phyloP scores from a whole-genome alignment of 495 filamentous ascomycete species.

The Hypoxylon lienhwacheense region DNA sequence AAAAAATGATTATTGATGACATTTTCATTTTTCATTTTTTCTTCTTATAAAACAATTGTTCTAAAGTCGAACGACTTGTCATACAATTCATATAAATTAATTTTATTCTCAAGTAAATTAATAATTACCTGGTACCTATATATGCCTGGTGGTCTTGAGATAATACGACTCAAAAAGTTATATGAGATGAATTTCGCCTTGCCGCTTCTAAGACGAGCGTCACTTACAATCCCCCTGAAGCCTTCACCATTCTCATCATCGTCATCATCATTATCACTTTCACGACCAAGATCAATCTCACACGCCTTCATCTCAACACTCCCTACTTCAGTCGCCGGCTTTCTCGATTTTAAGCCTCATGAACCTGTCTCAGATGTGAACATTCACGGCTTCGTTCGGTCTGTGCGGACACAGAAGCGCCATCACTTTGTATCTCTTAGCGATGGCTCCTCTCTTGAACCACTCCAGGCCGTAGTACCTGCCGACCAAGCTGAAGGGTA shows the following conservation, averaged over 20 bases:
- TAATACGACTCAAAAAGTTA: constrained; percentile 4
- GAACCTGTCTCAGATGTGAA: constrained; percentile 42
- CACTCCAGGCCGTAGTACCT: constrained; percentile 80
- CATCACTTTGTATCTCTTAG: constrained; percentile 80
- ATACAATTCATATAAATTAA: constrained; percentile 10
- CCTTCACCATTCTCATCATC: too few relatives aligned
- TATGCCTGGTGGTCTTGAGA: too few relatives aligned
- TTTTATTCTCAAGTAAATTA: constrained; percentile 9
- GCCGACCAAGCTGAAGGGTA: constrained; percentile 77
- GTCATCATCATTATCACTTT: too few relatives aligned
- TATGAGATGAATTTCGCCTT: constrained; percentile 25
- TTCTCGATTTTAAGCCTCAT: constrained; percentile 37
- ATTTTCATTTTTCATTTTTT: too few relatives aligned
- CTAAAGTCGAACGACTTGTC: too few relatives aligned
- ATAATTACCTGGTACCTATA: background rate
- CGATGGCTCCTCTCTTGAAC: constrained; percentile 79
- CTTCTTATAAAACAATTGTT: too few relatives aligned
- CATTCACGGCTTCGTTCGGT: constrained; percentile 79
- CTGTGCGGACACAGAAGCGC: constrained; percentile 82
- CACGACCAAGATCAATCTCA: constrained; percentile 1
- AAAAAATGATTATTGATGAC: too few relatives aligned
- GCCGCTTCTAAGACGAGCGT: constrained; percentile 28
- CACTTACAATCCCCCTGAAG: constrained; percentile 20
- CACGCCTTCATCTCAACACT: constrained; percentile 30
- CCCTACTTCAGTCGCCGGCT: constrained; percentile 23